Percentiles rank a stretch among this genome's conserved stretches.
phyloP scores from a whole-genome alignment of 2,329 filamentous ascomycete genomes.

The Diaporthe batatas region DNA sequence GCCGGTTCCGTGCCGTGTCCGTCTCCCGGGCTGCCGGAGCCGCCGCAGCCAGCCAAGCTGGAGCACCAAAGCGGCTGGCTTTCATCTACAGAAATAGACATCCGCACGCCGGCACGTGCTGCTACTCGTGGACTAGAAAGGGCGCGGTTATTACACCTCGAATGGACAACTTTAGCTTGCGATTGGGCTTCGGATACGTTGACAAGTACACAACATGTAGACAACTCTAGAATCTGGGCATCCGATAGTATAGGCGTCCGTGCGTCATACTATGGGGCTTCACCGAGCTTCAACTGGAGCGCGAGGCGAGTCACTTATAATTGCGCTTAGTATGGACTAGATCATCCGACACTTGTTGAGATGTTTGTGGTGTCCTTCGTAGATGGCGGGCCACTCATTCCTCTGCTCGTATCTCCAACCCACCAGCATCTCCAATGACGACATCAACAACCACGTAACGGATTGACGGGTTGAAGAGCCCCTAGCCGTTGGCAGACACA shows the following conservation, averaged over 20 bases:
- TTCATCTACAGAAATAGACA: neutral
- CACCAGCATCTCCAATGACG: neutral
- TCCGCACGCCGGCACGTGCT: too few species aligned
- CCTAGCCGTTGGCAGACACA: neutral
- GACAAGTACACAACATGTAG: too few species aligned
- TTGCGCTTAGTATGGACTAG: too few species aligned
- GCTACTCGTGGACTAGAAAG: too few species aligned
- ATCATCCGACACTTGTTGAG: neutral
- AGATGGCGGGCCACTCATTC: neutral
- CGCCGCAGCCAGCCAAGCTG: neutral
- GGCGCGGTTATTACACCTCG: neutral
- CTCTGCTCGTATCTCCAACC: neutral
- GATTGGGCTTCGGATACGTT: too few species aligned
- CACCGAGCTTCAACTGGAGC: neutral
- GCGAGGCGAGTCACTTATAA: neutral
- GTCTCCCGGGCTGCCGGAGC: neutral
- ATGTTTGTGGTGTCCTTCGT: neutral
- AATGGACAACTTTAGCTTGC: too few species aligned
- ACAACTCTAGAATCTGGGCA: neutral
- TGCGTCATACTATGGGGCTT: neutral
- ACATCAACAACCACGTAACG: neutral
- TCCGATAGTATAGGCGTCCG: neutral
- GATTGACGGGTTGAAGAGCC: neutral
- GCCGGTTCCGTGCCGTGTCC: conserved; percentile 2
- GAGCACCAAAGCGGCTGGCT: neutral